Evolutionary conservation across 805 yeast genomes (phyloP), one percentile per base, ranked within the genome.

Genomic region (Pichia occidentalis): DNA sequence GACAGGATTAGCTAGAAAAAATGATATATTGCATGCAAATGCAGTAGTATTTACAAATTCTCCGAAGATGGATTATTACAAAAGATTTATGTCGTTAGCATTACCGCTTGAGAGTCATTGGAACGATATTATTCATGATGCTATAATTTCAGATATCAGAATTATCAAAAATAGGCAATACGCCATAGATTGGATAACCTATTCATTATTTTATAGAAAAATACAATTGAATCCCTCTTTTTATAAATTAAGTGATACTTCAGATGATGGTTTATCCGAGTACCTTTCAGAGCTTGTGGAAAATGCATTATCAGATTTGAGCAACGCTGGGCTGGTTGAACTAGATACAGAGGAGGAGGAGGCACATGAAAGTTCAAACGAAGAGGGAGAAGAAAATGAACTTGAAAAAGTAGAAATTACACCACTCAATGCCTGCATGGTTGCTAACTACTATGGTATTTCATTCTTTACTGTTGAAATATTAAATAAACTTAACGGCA

Each of bases 181-280:
- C 48, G 85, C 95, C 50, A 74, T 92, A 42, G 96, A 90, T 51
- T 86, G 95, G 94, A 53, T 92, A 24, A 83, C 96, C 0, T 85
- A 73, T 54, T 72, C 95, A 0, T 83, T 78, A 49, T 83, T 88
- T 52, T 92, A 85, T 59, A 68, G 94, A 46, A 67, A 97, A 35
- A 56, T 92, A 16, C 81, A 77, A 39, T 68, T 73, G 24, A 92
- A 92, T 56, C 97, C 98, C 4, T 77, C 92, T 42, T 92, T 73
- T 54, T 92, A 92, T 53, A 95, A 87, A n/a, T 71, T 85, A 7
- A 65, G 65, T 28, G 84, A 80, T 43, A 65, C 70, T 3, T 63
- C 83, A 1, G 75, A 75, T 30, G 59, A 70, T 22, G 95, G 94
- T 0, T 57, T 90, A 6, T 85, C 95, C 2, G 88, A 82, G 37